phyloP scores from a whole-genome alignment of 495 filamentous ascomycete species.

The Hypoxylon rickii region DNA sequence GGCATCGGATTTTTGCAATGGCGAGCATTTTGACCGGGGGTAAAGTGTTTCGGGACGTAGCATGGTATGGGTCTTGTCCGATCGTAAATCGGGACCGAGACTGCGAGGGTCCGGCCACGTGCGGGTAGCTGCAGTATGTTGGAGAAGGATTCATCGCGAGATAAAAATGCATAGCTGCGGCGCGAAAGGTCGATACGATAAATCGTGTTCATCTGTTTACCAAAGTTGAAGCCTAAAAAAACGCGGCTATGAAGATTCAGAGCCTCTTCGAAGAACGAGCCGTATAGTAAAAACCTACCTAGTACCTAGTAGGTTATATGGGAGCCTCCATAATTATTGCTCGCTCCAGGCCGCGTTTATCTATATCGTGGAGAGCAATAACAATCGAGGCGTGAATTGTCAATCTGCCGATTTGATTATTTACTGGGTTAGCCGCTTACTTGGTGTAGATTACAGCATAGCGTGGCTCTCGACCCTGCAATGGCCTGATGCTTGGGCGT shows the following conservation, averaged over 20 bases:
- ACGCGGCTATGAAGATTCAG: too few relatives aligned
- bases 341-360: too few relatives aligned
- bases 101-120: slow-evolving; percentile 7
- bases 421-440: too few relatives aligned
- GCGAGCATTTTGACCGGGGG: neutral
- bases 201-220: too few relatives aligned
- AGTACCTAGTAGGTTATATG: neutral
- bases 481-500: neutral
- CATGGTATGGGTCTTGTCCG: neutral
- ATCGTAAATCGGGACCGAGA: slow-evolving; percentile 23
- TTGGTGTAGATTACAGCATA: neutral
- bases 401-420: too few relatives aligned
- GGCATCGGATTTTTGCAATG: slow-evolving; percentile 1
- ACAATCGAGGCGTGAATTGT: neutral
- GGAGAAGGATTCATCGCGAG: neutral
- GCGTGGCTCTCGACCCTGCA: slow-evolving; percentile 14
- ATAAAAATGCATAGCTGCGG: neutral
- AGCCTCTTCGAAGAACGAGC: too few relatives aligned
- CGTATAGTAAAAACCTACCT: too few relatives aligned
- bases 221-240: too few relatives aligned
- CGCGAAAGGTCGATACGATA: too few relatives aligned
- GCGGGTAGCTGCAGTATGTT: slow-evolving; percentile 15
- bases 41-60: neutral
- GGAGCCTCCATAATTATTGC: neutral
- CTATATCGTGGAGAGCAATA: too few relatives aligned